Percentiles rank a stretch among this genome's conserved stretches.
These are phyloP conservation scores for Hypericum androsaemum DNA, from an alignment of 345 rosid species.

Conservation along the genomic window DNA sequence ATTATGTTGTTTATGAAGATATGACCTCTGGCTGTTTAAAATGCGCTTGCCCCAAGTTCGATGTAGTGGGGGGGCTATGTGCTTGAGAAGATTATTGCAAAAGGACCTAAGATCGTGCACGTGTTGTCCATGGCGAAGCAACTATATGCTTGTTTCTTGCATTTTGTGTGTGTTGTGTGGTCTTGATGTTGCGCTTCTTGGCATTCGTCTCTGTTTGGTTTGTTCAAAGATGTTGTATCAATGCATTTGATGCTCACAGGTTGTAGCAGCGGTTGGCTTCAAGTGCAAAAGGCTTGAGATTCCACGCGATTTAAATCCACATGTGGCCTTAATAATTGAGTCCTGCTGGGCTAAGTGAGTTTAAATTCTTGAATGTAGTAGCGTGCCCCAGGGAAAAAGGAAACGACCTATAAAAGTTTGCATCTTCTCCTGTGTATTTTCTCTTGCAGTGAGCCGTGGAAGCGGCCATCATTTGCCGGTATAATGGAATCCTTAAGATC, in stretches of 20 bases:
- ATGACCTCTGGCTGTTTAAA: too few species aligned
- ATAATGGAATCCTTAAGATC: conserved; percentile 78
- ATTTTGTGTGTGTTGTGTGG: too few species aligned
- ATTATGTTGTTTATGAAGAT: too few species aligned
- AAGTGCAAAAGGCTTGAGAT: conserved; percentile 85
- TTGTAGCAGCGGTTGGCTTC: conserved; percentile 99
- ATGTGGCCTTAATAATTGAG: conserved; percentile 73
- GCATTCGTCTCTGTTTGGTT: too few species aligned
- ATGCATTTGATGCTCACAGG: conserved; percentile 30
- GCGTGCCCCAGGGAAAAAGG: neutral
- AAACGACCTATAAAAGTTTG: neutral
- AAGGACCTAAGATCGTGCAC: too few species aligned
- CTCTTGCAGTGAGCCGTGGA: conserved; percentile 76
- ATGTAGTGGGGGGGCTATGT: too few species aligned
- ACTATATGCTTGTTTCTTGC: too few species aligned
- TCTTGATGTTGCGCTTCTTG: too few species aligned
- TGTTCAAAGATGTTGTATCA: too few species aligned
- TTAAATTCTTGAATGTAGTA: conserved; percentile 2
- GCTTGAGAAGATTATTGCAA: too few species aligned
- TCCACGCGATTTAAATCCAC: conserved; percentile 72
- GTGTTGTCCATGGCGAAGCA: too few species aligned
- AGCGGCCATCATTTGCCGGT: conserved; percentile 80
- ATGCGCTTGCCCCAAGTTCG: too few species aligned
- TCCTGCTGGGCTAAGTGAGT: conserved; percentile 88
- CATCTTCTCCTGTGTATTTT: conserved; percentile 7